phyloP scores from a whole-genome alignment of 345 rosid genomes.

The Syzygium jambos region DNA sequence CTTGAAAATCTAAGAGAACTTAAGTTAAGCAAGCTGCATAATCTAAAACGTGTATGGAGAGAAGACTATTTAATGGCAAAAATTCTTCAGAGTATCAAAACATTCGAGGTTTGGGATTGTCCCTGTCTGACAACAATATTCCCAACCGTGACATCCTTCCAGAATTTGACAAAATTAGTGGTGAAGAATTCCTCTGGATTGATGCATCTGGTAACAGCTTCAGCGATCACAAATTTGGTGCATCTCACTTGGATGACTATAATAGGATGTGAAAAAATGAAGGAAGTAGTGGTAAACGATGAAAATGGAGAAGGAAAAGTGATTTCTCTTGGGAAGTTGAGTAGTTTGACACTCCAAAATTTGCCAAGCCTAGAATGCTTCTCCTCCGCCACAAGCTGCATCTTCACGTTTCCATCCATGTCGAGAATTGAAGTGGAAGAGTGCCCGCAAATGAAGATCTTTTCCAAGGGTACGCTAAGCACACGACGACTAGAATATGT shows the following conservation, averaged over 20 bases:
- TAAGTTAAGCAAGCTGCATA: background rate
- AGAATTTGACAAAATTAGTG: fast-evolving
- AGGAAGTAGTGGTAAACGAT: too few species aligned
- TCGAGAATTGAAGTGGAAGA: fast-evolving
- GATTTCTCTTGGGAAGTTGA: too few species aligned
- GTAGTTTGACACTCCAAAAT: fast-evolving
- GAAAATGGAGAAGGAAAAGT: too few species aligned
- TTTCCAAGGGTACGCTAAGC: background rate
- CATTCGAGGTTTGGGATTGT: background rate
- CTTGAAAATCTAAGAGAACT: background rate
- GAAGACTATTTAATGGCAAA: background rate
- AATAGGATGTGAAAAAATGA: too few species aligned
- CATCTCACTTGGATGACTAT: too few species aligned
- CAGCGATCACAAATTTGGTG: too few species aligned
- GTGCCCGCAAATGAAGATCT: background rate
- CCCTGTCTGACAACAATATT: background rate
- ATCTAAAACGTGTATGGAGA: background rate
- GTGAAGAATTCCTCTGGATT: background rate
- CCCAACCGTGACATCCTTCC: fast-evolving
- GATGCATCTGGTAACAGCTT: too few species aligned
- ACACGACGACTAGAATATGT: too few species aligned
- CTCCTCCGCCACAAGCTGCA: background rate
- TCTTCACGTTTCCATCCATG: fast-evolving
- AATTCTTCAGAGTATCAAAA: background rate
- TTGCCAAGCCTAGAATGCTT: background rate